A percentile compares a stretch with the other conserved stretches of the same genome.
These are phyloP conservation scores for Sugiyamaella chiloensis DNA, from an alignment of 805 yeast species.

Conservation along the genomic window DNA sequence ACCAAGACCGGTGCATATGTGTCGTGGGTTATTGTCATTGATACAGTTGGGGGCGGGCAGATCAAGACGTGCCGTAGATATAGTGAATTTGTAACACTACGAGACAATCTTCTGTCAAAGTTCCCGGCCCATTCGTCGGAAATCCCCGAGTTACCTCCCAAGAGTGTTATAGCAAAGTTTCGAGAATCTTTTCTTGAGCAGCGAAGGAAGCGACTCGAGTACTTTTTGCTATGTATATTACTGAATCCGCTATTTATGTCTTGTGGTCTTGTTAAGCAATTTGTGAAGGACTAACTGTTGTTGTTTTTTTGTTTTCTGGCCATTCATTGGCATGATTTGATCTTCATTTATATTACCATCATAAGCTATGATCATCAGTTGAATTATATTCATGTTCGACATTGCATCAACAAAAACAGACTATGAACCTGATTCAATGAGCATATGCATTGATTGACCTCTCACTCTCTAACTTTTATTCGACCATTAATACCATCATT, in stretches of 20 bases:
- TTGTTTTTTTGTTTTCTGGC: too few relatives aligned
- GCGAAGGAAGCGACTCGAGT: slow-evolving; percentile 44
- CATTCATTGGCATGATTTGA: too few relatives aligned
- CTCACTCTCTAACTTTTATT: too few relatives aligned
- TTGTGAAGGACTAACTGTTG: slow-evolving; percentile 21
- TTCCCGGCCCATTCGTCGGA: slow-evolving; percentile 38
- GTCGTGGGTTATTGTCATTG: slow-evolving; percentile 40
- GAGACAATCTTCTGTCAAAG: slow-evolving; percentile 36
- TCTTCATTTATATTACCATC: too few relatives aligned
- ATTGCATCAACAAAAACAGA: too few relatives aligned
- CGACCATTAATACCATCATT: too few relatives aligned
- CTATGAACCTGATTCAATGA: too few relatives aligned
- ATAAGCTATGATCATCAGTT: too few relatives aligned
- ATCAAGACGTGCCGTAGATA: slow-evolving; percentile 57
- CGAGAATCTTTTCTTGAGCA: slow-evolving; percentile 36
- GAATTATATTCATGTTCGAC: too few relatives aligned
- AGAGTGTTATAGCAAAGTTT: slow-evolving; percentile 34
- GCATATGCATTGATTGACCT: too few relatives aligned
- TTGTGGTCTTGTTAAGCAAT: slow-evolving; percentile 33
- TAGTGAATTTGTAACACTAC: slow-evolving; percentile 56
- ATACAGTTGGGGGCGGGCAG: slow-evolving; percentile 33
- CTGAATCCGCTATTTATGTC: slow-evolving; percentile 39
- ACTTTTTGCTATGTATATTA: slow-evolving; percentile 43
- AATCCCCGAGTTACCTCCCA: slow-evolving; percentile 48
- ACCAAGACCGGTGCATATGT: slow-evolving; percentile 40